Percentiles rank a stretch among this genome's conserved stretches.
phyloP scores from a whole-genome alignment of 2,329 filamentous ascomycete species.

The Claviceps sp. region DNA sequence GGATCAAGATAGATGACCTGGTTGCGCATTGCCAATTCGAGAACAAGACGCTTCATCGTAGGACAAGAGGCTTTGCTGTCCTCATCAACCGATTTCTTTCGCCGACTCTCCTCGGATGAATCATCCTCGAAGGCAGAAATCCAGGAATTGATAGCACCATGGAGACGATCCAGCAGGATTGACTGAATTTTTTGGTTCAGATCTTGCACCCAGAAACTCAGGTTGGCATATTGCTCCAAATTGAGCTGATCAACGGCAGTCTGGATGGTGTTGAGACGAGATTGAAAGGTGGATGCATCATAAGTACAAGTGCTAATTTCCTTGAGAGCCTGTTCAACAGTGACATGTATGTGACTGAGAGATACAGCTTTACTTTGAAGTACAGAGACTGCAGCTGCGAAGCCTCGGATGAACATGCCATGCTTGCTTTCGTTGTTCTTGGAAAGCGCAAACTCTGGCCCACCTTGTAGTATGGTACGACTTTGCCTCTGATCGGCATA shows the following conservation, averaged over 20 bases:
- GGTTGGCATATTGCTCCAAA: conserved; percentile 87
- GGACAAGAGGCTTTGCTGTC: conserved; percentile 40
- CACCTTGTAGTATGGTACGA: conserved; percentile 28
- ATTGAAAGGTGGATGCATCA: conserved; percentile 63
- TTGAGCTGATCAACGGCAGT: conserved; percentile 92
- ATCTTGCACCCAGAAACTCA: conserved; percentile 76
- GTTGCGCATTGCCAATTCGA: conserved; percentile 95
- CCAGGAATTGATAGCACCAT: conserved; percentile 75
- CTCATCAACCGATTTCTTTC: conserved; percentile 35
- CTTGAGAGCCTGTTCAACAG: conserved; percentile 63
- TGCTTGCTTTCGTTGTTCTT: conserved; percentile 75
- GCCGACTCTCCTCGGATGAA: conserved; percentile 36
- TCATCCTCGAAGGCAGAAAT: conserved; percentile 68
- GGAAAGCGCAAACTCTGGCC: conserved; percentile 27
- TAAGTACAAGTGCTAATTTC: conserved; percentile 81
- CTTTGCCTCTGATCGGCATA: conserved; percentile 38
- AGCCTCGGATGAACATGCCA: conserved; percentile 90
- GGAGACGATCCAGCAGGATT: conserved; percentile 69
- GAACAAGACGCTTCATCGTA: conserved; percentile 58
- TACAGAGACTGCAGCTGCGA: conserved; percentile 73
- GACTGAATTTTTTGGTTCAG: conserved; percentile 78
- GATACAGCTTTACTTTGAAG: conserved; percentile 79
- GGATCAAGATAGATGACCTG: conserved; percentile 96
- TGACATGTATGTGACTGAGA: conserved; percentile 66
- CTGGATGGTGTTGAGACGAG: conserved; percentile 74